Evolutionary conservation across 352 stramenopile species (phyloP), one percentile per base, ranked within the genome.

Genomic region (Saprolegnia parasitica): DNA sequence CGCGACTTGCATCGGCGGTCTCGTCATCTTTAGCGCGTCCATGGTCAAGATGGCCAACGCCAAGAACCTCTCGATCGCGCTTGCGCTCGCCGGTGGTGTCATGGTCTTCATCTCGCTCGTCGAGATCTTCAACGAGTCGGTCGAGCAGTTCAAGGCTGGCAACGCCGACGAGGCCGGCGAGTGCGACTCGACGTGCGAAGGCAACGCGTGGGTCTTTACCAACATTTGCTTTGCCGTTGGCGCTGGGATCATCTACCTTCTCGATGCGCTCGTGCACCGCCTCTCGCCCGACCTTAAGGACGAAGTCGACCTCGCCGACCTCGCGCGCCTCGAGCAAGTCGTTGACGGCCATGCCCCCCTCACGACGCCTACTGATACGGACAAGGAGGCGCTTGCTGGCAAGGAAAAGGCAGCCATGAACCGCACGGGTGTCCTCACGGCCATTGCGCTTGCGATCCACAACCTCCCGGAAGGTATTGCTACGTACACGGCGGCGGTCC

Each of bases 401-500:
- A 60, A 81, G 13, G 74, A 74, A 56, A 55, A 29, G 24, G 47
- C n/a, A 5, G 24, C n/a, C 47, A 76, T 98, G 24, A 78, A 93
- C 18, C 78, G 81, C 35, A 96, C 96, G 81, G 91, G 95, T 24
- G 60, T 98, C 8, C 86, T 96, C 46, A 98, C 90, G 3, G 96
- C 93, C 4, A 66, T 98, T 6, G 91, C 96, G 0, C 97, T 99
- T 63, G 92, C 76, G 32, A 76, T 96, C 46, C 95, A 99, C 79
- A 98, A 98, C 73, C 91, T 98, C 29, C 96, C 96, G 10, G 95
- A 99, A 74, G 95, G 95, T 21, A 87, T 99, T 32, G 96, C 95
- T 6, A 98, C 95, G 0, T 98, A 97, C 73, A 90, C 98, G 26
- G 91, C 87, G 0, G 84, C 92, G 1, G 74, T 98, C 6, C 74